These are phyloP conservation scores for Salix caprea DNA, from an alignment of 345 rosid genomes.

Conservation along the genomic window DNA sequence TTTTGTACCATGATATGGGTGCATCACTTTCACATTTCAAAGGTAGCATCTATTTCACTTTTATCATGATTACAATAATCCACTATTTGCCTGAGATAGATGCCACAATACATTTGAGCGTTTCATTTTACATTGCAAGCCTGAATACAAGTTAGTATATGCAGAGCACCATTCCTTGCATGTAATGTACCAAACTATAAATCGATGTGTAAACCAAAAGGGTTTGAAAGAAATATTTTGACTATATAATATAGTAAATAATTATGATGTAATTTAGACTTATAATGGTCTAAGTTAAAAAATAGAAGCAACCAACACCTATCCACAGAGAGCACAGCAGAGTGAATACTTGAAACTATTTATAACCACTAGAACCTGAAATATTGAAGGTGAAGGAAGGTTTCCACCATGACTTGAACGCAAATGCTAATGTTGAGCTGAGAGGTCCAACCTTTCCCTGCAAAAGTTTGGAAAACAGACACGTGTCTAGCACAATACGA, in stretches of 20 bases:
- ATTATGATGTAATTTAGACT: neutral
- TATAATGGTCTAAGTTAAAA: neutral
- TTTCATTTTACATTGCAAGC: too few relatives aligned
- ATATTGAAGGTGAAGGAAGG: slow-evolving; percentile 77
- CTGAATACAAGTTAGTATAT: too few relatives aligned
- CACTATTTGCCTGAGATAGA: too few relatives aligned
- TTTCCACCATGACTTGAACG: slow-evolving; percentile 98
- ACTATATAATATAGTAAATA: neutral
- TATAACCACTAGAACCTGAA: slow-evolving; percentile 45
- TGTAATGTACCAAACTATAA: neutral
- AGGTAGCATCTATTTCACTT: too few relatives aligned
- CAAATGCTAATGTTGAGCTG: slow-evolving; percentile 65
- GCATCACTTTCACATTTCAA: too few relatives aligned
- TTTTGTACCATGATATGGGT: too few relatives aligned
- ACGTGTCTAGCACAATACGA: neutral
- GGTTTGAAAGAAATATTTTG: neutral
- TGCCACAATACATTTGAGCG: too few relatives aligned
- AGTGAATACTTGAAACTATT: neutral
- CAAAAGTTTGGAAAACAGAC: neutral
- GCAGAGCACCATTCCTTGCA: neutral
- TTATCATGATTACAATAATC: too few relatives aligned
- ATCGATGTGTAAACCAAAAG: neutral
- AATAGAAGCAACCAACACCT: neutral
- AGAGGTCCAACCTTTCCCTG: slow-evolving; percentile 84
- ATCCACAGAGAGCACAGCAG: neutral